phyloP scores from a whole-genome alignment of 2,329 filamentous ascomycete species.

The Fusarium sp. region DNA sequence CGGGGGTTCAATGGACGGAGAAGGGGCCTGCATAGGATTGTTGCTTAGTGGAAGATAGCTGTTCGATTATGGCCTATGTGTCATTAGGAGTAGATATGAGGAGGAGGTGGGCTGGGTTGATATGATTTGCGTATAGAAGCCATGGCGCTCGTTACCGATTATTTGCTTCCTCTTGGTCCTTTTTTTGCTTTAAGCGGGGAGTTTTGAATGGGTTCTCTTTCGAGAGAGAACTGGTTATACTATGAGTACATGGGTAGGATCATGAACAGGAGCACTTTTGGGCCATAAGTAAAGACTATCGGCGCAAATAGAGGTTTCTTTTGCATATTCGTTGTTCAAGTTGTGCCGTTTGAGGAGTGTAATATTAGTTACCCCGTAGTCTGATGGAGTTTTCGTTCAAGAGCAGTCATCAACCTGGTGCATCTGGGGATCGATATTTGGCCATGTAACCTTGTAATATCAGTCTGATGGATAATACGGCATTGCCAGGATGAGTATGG shows the following conservation, averaged over 20 bases:
- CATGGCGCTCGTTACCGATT: conserved; percentile 46
- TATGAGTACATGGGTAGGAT: conserved; percentile 4
- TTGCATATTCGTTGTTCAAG: too few relatives aligned
- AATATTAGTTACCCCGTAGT: background rate
- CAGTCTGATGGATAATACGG: conserved; percentile 7
- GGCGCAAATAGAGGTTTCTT: conserved; percentile 3
- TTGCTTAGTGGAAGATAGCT: conserved; percentile 7
- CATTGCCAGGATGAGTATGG: conserved; percentile 26
- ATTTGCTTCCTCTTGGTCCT: conserved; percentile 13
- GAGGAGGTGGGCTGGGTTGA: conserved; percentile 16
- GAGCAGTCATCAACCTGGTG: background rate
- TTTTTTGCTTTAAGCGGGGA: conserved; percentile 40
- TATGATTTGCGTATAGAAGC: conserved; percentile 41
- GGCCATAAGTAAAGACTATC: conserved; percentile 2
- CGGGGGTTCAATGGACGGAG: conserved; percentile 7
- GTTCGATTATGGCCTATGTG: conserved; percentile 24
- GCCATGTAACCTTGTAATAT: conserved; percentile 11
- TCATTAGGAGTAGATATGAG: conserved; percentile 19
- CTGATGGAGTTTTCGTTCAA: background rate
- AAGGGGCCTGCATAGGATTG: conserved; percentile 1
- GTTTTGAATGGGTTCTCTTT: conserved; percentile 27
- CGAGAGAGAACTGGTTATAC: conserved; percentile 13
- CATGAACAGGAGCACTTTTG: background rate
- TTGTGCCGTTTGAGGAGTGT: background rate
- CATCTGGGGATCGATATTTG: conserved; percentile 13